Evolutionary conservation across 2,329 filamentous ascomycete species (phyloP).

Genomic region (Paraphaeosphaeria minitans): DNA sequence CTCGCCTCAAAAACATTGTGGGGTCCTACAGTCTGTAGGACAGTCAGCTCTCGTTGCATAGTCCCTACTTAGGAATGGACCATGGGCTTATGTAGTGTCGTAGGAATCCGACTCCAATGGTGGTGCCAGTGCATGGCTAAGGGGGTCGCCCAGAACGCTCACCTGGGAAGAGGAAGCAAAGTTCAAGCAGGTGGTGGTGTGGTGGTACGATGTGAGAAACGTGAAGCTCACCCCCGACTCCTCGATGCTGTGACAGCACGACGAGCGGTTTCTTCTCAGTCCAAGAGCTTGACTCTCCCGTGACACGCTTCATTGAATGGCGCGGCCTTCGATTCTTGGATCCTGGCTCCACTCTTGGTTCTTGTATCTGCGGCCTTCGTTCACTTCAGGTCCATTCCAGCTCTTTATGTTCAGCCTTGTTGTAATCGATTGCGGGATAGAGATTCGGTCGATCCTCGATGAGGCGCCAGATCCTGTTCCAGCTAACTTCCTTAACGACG

Average conservation of each 20-base stretch:
- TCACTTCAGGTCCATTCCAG: neutral
- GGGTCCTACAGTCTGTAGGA: neutral
- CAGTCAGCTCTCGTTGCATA: neutral
- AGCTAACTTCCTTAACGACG: neutral
- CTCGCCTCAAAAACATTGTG: conserved; percentile 3
- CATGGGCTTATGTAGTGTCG: conserved; percentile 2
- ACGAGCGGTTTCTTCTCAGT: conserved; percentile 1
- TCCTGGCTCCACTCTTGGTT: no score
- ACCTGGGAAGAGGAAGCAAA: conserved; percentile 7
- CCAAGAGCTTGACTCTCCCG: conserved; percentile 5
- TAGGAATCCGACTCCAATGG: neutral
- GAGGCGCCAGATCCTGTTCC: conserved; percentile 9
- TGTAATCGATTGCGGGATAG: neutral
- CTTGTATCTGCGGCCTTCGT: neutral
- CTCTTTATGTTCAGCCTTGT: neutral
- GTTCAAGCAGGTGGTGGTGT: conserved; percentile 8
- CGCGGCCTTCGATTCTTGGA: neutral
- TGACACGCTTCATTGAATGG: neutral
- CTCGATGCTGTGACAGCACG: conserved; percentile 8
- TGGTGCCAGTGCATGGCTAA: neutral
- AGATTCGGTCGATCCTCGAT: conserved; percentile 14
- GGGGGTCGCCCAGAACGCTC: conserved; percentile 7
- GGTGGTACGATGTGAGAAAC: conserved; percentile 5
- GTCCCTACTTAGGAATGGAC: conserved; percentile 9
- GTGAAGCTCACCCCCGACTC: conserved; percentile 8